Percentiles rank a stretch among this genome's conserved stretches.
phyloP scores from a whole-genome alignment of 2,329 filamentous ascomycete species.

The Trematosphaeria pertusa region DNA sequence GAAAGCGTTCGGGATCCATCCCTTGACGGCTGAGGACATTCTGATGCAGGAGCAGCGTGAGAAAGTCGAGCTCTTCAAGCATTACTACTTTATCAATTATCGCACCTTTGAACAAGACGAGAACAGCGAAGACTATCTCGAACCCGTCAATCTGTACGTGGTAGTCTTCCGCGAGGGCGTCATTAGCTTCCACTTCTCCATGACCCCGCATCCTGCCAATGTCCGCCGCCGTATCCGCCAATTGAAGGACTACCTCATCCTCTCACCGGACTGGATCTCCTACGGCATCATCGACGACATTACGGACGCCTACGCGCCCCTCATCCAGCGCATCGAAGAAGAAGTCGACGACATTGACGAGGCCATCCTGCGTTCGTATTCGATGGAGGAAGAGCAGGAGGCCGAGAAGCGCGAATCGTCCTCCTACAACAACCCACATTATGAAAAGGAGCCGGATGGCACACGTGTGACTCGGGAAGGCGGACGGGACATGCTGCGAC shows the following conservation, averaged over 20 bases:
- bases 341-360: slow-evolving; percentile 98
- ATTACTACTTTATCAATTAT: slow-evolving; percentile 99
- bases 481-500: slow-evolving; percentile 83
- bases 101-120: slow-evolving; percentile 96
- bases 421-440: slow-evolving; percentile 41
- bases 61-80: slow-evolving; percentile 95
- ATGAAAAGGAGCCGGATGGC: slow-evolving; percentile 44
- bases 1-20: slow-evolving; percentile 94
- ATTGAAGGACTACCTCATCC: slow-evolving; percentile 88
- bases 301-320: slow-evolving; percentile 90
- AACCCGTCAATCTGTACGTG: slow-evolving; percentile 97
- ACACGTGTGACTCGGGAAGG: slow-evolving; percentile 54
- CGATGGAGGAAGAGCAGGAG: slow-evolving; percentile 57
- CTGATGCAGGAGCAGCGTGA: slow-evolving; percentile 97
- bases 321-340: slow-evolving; percentile 92
- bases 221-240: slow-evolving; percentile 93
- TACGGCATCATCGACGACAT: slow-evolving; percentile 99
- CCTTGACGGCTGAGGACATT: slow-evolving; percentile 93
- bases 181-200: slow-evolving; percentile 95
- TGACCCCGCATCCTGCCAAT: slow-evolving; percentile 94
- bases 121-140: slow-evolving; percentile 86
- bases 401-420: slow-evolving; percentile 34
- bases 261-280: slow-evolving; percentile 97
- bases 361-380: slow-evolving; percentile 82
- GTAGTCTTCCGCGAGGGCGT: slow-evolving; percentile 96